Conservation (phyloP, 345 rosid genomes). For the Ceriops tagal region DNA sequence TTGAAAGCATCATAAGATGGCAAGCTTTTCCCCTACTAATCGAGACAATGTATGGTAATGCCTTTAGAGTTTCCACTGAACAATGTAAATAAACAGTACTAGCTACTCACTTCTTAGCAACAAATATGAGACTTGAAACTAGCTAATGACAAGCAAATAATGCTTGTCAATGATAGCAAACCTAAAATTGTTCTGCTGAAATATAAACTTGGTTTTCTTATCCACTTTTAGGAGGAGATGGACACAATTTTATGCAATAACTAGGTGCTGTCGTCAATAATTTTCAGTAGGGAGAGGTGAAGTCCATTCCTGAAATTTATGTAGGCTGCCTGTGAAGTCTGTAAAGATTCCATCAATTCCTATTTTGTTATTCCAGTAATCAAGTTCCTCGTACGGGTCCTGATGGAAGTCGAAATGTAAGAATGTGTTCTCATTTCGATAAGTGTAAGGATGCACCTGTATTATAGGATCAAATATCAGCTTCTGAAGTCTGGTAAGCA, state of each 20-base stretch:
- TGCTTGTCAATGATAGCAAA: no score
- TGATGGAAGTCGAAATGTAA: constrained; percentile 64
- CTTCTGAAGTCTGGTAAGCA: background rate
- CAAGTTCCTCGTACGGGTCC: constrained; percentile 71
- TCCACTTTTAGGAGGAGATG: constrained; percentile 31
- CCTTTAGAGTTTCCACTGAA: no score
- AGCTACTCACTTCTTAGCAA: no score
- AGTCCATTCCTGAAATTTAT: constrained; percentile 54
- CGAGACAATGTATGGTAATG: no score
- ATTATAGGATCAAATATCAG: constrained; percentile 3
- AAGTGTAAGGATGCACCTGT: constrained; percentile 94
- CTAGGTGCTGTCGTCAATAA: constrained; percentile 19
- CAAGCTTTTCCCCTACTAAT: no score
- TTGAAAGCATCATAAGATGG: no score
- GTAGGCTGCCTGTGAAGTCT: constrained; percentile 89
- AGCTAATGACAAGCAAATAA: no score
- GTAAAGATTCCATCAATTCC: constrained; percentile 92
- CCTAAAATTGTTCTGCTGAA: background rate
- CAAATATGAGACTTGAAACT: no score
- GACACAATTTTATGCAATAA: constrained; percentile 40
- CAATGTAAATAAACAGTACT: no score
- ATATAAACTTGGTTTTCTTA: background rate
- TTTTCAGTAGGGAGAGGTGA: constrained; percentile 36
- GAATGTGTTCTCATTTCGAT: constrained; percentile 59
- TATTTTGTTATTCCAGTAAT: constrained; percentile 70